phyloP scores from a whole-genome alignment of 2,329 filamentous ascomycete genomes.

The Pseudogymnoascus sp. region DNA sequence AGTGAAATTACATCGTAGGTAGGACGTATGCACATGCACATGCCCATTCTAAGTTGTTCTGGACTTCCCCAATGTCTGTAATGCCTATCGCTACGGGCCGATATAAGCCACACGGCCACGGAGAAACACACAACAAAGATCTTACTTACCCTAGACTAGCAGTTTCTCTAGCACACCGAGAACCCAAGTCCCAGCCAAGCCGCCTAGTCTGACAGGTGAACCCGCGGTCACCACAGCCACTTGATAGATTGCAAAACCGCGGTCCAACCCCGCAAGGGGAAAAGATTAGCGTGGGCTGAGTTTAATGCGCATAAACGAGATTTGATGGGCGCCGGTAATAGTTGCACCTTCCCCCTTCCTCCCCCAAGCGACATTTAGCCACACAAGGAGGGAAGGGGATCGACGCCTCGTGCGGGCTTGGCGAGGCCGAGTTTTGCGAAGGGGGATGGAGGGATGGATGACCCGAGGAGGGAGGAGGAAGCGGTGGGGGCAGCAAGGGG shows the following conservation, averaged over 20 bases:
- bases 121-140: too few relatives aligned
- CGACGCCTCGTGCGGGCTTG: background rate
- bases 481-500: background rate
- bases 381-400: background rate
- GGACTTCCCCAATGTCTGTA: too few relatives aligned
- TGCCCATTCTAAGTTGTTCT: too few relatives aligned
- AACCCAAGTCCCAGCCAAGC: background rate
- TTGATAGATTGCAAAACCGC: background rate
- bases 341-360: too few relatives aligned
- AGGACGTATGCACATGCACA: too few relatives aligned
- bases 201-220: background rate
- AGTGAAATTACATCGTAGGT: too few relatives aligned
- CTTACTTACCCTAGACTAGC: too few relatives aligned
- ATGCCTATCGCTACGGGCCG: too few relatives aligned
- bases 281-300: background rate
- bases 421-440: background rate
- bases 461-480: background rate
- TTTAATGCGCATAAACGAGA: background rate
- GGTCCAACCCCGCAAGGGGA: background rate
- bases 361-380: too few relatives aligned
- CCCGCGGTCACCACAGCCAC: background rate
- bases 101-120: too few relatives aligned
- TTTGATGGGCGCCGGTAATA: background rate
- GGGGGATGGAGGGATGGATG: background rate
- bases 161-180: too few relatives aligned